These are phyloP conservation scores for Penicillium concentricum DNA, from an alignment of 2,329 filamentous ascomycete genomes.

Conservation along the genomic window DNA sequence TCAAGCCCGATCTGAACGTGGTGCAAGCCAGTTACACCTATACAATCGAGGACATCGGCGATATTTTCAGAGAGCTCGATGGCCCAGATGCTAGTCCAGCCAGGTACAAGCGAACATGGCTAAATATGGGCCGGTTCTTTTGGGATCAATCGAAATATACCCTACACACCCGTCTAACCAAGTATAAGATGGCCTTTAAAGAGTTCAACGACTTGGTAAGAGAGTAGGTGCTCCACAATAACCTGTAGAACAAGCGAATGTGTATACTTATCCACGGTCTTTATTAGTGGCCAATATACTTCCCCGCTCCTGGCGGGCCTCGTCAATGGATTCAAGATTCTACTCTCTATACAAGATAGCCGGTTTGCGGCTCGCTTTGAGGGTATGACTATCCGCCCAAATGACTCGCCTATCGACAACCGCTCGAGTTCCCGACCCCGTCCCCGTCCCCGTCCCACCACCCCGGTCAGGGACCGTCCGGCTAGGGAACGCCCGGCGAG, in stretches of 20 bases:
- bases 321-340: constrained; percentile 24
- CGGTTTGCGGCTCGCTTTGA: constrained; percentile 29
- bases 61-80: constrained; percentile 46
- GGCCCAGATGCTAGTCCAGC: constrained; percentile 23
- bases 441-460: constrained; percentile 22
- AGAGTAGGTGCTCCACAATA: constrained; percentile 40
- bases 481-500: constrained; percentile 12
- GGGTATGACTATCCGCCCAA: constrained; percentile 25
- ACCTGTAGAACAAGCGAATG: not conserved
- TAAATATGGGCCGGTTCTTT: constrained; percentile 48
- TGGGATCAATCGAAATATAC: constrained; percentile 47
- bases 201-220: constrained; percentile 46
- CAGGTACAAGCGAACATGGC: constrained; percentile 53
- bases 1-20: constrained; percentile 50
- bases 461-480: constrained; percentile 18
- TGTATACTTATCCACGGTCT: constrained; percentile 13
- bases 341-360: constrained; percentile 32
- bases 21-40: constrained; percentile 50
- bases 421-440: constrained; percentile 27
- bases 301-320: constrained; percentile 25
- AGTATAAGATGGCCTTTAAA: constrained; percentile 52
- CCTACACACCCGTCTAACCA: constrained; percentile 49
- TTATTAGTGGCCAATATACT: constrained; percentile 29
- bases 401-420: constrained; percentile 26
- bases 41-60: constrained; percentile 53